A percentile compares a stretch with the other conserved stretches of the same genome.
These are phyloP conservation scores for Monosporozyma yasuniensis DNA, from an alignment of 805 yeast genomes.

Conservation along the genomic window DNA sequence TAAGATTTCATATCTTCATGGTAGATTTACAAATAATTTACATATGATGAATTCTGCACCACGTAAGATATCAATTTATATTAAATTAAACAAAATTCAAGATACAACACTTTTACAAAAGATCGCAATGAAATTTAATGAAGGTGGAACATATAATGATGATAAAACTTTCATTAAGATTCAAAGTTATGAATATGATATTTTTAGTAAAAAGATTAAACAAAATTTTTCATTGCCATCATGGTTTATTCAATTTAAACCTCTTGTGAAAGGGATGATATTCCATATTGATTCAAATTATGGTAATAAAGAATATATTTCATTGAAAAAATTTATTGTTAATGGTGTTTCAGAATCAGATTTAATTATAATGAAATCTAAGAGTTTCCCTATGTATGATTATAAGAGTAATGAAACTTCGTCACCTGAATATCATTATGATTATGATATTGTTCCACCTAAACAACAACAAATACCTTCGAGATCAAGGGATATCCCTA, in stretches of 20 bases:
- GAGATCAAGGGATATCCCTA: neutral
- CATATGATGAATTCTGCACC: constrained; percentile 36
- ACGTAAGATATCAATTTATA: constrained; percentile 27
- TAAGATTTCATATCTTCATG: constrained; percentile 31
- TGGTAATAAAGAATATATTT: constrained; percentile 32
- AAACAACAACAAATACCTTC: neutral
- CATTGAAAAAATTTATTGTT: constrained; percentile 32
- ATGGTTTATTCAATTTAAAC: constrained; percentile 24
- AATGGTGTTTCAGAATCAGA: constrained; percentile 37
- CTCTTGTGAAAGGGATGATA: constrained; percentile 28
- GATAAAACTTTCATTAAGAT: constrained; percentile 23
- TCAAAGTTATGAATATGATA: constrained; percentile 23
- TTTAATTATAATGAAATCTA: constrained; percentile 17
- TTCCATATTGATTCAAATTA: constrained; percentile 29
- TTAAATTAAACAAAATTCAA: constrained; percentile 14
- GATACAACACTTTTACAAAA: constrained; percentile 7
- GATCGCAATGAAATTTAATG: constrained; percentile 12
- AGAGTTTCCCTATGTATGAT: constrained; percentile 10
- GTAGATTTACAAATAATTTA: constrained; percentile 30
- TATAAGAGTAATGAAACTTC: constrained; percentile 1
- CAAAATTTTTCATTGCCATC: constrained; percentile 28
- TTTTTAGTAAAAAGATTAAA: constrained; percentile 15
- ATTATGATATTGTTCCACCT: neutral
- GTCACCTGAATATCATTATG: neutral
- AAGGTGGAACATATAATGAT: constrained; percentile 12